These are phyloP conservation scores for Bryoerythrophyllum caledonicum DNA, from an alignment of 225 moss, liverwort and hornwort species.

Conservation along the genomic window DNA sequence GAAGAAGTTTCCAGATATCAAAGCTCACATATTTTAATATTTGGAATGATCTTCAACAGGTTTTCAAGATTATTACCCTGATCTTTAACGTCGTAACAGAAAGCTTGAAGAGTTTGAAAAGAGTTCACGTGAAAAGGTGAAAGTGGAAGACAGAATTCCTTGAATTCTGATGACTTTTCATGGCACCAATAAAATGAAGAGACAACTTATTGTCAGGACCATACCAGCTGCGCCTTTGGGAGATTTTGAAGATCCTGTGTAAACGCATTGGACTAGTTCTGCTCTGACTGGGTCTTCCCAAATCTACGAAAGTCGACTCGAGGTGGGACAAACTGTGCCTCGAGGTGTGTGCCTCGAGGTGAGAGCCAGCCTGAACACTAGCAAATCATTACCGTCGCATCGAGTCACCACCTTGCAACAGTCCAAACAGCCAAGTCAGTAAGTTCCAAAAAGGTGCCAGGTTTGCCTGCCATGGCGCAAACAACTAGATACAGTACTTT, in stretches of 20 bases:
- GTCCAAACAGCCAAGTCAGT: background rate
- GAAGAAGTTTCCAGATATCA: background rate
- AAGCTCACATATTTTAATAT: background rate
- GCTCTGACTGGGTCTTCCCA: background rate
- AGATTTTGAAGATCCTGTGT: background rate
- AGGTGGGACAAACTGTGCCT: background rate
- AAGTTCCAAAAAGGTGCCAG: background rate
- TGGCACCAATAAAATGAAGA: background rate
- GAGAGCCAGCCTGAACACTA: background rate
- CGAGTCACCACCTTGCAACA: conserved; percentile 6
- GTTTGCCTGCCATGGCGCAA: background rate
- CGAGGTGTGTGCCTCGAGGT: background rate
- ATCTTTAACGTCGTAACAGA: background rate
- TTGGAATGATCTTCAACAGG: background rate
- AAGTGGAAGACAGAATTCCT: background rate
- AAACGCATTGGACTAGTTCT: conserved; percentile 7
- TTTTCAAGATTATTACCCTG: background rate
- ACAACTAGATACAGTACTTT: conserved; percentile 19
- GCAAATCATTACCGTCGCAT: background rate
- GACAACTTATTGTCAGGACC: background rate
- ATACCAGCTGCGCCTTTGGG: background rate
- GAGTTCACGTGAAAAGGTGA: background rate
- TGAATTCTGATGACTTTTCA: background rate
- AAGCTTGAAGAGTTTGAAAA: background rate
- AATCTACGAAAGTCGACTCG: background rate